Conservation (phyloP, 306 rosid species). For the Prosopis cineraria region DNA sequence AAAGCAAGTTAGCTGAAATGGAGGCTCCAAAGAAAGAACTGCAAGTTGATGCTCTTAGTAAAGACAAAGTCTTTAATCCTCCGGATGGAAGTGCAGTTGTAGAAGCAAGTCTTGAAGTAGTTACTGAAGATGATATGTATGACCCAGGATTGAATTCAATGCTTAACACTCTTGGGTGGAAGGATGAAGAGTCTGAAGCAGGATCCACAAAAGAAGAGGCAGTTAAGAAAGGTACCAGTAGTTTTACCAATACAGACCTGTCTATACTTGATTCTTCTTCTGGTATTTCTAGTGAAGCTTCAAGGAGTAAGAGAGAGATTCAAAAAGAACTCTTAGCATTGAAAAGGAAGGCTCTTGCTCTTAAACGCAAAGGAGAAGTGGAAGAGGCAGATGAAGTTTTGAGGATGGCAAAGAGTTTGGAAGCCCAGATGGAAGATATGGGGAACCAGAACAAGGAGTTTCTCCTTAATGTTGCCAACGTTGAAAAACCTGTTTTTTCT, state of each 20-base stretch:
- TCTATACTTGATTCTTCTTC: slow-evolving; percentile 48
- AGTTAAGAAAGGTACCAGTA: slow-evolving; percentile 33
- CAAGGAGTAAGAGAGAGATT: slow-evolving; percentile 69
- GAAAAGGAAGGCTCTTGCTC: slow-evolving; percentile 77
- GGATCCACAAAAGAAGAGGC: slow-evolving; percentile 36
- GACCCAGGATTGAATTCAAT: slow-evolving; percentile 63
- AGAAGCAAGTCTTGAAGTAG: slow-evolving; percentile 47
- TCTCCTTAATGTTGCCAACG: slow-evolving; percentile 34
- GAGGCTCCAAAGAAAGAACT: slow-evolving; percentile 57
- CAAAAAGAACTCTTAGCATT: slow-evolving; percentile 84
- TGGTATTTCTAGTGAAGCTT: slow-evolving; percentile 43
- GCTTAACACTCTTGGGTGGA: slow-evolving; percentile 69
- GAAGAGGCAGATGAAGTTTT: slow-evolving; percentile 75
- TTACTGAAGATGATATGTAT: slow-evolving; percentile 63
- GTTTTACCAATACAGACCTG: slow-evolving; percentile 22
- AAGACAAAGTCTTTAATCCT: slow-evolving; percentile 33
- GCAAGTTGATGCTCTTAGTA: slow-evolving; percentile 39
- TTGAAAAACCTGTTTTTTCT: slow-evolving; percentile 38
- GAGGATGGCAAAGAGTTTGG: slow-evolving; percentile 64
- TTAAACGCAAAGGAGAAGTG: slow-evolving; percentile 73
- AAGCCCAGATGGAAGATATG: slow-evolving; percentile 65
- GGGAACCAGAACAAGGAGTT: slow-evolving; percentile 46
- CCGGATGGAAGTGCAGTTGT: slow-evolving; percentile 46
- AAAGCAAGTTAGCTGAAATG: slow-evolving; percentile 59
- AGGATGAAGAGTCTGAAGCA: slow-evolving; percentile 48